phyloP scores from a whole-genome alignment of 306 rosid species.

The Echinosophora koreensis region DNA sequence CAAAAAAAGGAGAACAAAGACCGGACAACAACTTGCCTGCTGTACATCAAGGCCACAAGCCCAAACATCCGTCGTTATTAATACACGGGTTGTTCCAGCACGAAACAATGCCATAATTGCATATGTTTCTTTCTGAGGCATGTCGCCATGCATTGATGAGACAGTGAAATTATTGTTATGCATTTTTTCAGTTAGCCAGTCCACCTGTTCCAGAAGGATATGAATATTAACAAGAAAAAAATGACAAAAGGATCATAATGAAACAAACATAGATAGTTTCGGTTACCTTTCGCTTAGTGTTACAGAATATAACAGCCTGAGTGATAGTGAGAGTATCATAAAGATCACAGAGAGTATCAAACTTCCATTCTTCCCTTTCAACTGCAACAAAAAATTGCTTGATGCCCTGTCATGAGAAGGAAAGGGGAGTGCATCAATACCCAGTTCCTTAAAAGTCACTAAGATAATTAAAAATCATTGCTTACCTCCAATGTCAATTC shows the following conservation, averaged over 20 bases:
- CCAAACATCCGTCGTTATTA: constrained; percentile 98
- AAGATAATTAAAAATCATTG: constrained; percentile 30
- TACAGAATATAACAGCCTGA: constrained; percentile 98
- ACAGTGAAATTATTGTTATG: constrained; percentile 92
- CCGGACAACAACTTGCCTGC: constrained; percentile 67
- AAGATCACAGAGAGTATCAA: constrained; percentile 96
- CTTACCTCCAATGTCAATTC: constrained; percentile 96
- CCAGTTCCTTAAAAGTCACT: constrained; percentile 20
- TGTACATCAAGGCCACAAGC: constrained; percentile 99
- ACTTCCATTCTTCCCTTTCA: constrained; percentile 98
- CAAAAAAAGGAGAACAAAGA: neutral
- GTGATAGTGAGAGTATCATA: constrained; percentile 96
- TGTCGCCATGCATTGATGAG: constrained; percentile 98
- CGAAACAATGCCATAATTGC: constrained; percentile 84
- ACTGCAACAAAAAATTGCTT: constrained; percentile 99
- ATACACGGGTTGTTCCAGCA: constrained; percentile 88
- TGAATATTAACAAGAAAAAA: too few species aligned
- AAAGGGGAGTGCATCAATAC: constrained; percentile 35
- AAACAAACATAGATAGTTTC: constrained; percentile 6
- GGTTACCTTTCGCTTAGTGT: constrained; percentile 93
- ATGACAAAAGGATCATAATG: too few species aligned
- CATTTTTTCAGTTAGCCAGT: constrained; percentile 98
- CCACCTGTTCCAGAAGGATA: constrained; percentile 71
- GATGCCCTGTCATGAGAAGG: constrained; percentile 73
- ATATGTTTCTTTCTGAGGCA: constrained; percentile 98